Conservation (phyloP, 768 basidiomycete genomes). For the Infundibulicybe gibba region DNA sequence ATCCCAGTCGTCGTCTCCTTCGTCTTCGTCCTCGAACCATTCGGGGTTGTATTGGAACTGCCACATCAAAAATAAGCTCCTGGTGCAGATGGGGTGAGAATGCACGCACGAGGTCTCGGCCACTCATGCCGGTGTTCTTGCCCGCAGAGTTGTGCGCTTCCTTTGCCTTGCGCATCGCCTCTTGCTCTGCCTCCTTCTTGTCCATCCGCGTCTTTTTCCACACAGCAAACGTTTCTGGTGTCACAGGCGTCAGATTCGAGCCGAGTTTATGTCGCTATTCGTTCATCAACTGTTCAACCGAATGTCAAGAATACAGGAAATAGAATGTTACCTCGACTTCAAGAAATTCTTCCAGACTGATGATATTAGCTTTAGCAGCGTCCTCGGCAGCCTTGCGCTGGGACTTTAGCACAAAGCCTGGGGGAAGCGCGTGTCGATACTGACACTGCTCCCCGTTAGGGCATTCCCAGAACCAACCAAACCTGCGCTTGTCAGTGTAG, state of each 20-base stretch:
- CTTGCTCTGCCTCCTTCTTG: slow-evolving; percentile 90
- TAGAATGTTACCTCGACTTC: slow-evolving; percentile 82
- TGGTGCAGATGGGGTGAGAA: slow-evolving; percentile 3
- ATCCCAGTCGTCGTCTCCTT: slow-evolving; percentile 57
- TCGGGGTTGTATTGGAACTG: slow-evolving; percentile 96
- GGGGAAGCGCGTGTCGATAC: slow-evolving; percentile 93
- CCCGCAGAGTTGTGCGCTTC: slow-evolving; percentile 79
- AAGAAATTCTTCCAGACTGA: slow-evolving; percentile 94
- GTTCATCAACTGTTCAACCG: not conserved
- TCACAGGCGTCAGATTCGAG: slow-evolving; percentile 87
- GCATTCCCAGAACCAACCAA: slow-evolving; percentile 97
- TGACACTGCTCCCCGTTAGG: slow-evolving; percentile 87
- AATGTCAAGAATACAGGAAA: slow-evolving; percentile 2
- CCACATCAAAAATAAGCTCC: slow-evolving; percentile 6
- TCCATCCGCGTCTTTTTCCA: slow-evolving; percentile 97
- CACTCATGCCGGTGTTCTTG: slow-evolving; percentile 91
- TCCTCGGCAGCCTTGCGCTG: slow-evolving; percentile 91
- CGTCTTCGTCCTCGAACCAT: slow-evolving; percentile 83
- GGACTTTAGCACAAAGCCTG: slow-evolving; percentile 93
- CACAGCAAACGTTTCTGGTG: slow-evolving; percentile 81
- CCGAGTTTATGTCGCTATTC: slow-evolving; percentile 91
- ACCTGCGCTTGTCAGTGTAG: slow-evolving; percentile 31
- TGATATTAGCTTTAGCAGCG: slow-evolving; percentile 82
- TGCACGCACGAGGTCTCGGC: slow-evolving; percentile 79
- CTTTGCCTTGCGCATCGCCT: slow-evolving; percentile 80